Conservation (phyloP, 169 alveolate genomes). For the Plasmodium fragile region DNA sequence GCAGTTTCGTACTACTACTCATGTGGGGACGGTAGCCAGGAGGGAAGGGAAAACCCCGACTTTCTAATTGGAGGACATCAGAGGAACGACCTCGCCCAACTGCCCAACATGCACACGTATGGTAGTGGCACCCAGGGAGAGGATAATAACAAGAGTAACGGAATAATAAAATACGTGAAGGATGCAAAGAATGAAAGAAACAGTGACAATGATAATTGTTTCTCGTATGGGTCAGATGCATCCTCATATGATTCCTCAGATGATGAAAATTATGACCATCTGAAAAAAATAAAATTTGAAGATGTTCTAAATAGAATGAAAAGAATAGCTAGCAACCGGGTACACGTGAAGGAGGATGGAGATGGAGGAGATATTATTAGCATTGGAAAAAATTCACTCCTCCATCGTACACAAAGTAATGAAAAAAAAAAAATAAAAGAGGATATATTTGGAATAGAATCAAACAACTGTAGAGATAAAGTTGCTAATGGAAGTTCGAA, state of each 20-base stretch:
- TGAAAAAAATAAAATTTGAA: constrained; percentile 36
- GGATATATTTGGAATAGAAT: neutral
- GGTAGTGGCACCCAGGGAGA: neutral
- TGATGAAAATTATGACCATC: constrained; percentile 28
- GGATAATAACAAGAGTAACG: neutral
- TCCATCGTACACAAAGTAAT: neutral
- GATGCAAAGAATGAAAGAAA: constrained; percentile 1
- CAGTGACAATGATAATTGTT: constrained; percentile 16
- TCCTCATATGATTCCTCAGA: constrained; percentile 1
- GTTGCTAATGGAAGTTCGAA: neutral
- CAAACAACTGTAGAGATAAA: neutral
- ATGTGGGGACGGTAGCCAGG: neutral
- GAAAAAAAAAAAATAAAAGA: neutral
- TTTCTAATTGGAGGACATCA: neutral
- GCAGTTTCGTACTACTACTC: neutral
- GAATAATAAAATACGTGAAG: neutral
- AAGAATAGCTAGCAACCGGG: constrained; percentile 22
- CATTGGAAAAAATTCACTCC: neutral
- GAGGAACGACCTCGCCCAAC: neutral
- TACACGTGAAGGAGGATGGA: constrained; percentile 4
- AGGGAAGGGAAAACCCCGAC: neutral
- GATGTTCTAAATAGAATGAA: constrained; percentile 65
- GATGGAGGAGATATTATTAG: neutral
- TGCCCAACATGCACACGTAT: neutral
- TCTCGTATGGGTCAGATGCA: constrained; percentile 19